Percentiles rank a stretch among this genome's conserved stretches.
phyloP scores from a whole-genome alignment of 805 yeast species.

The Kodamaea neixiangensis region DNA sequence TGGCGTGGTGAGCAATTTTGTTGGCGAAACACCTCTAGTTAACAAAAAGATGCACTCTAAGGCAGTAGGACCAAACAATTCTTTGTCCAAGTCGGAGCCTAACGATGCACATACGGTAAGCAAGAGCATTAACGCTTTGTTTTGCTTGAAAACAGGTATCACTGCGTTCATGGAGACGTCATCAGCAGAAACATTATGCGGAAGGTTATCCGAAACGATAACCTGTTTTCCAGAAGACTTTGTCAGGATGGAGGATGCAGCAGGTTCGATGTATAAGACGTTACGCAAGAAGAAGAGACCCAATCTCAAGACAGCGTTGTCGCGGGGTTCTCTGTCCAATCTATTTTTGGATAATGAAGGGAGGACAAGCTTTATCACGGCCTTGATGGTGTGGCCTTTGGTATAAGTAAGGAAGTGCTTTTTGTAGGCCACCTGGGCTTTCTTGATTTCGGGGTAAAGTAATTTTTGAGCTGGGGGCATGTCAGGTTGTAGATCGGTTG shows the following conservation, averaged over 20 bases:
- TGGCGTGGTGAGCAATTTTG: not conserved
- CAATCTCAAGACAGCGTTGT: conserved; percentile 69
- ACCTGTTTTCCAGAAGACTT: conserved; percentile 38
- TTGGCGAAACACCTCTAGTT: conserved; percentile 32
- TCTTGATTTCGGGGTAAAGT: conserved; percentile 60
- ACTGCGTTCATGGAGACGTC: conserved; percentile 69
- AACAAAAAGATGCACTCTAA: conserved; percentile 71
- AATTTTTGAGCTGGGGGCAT: conserved; percentile 58
- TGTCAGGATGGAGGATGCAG: conserved; percentile 51
- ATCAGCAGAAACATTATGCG: conserved; percentile 56
- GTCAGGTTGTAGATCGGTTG: conserved; percentile 64
- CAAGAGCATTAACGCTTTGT: conserved; percentile 71
- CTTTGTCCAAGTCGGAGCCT: conserved; percentile 61
- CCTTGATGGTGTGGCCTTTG: conserved; percentile 63
- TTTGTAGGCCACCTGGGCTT: conserved; percentile 72
- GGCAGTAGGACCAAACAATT: conserved; percentile 59
- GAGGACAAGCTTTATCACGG: conserved; percentile 67
- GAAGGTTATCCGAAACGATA: conserved; percentile 44
- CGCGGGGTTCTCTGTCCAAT: conserved; percentile 64
- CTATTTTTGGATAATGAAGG: conserved; percentile 56
- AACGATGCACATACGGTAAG: conserved; percentile 70
- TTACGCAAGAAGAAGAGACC: conserved; percentile 77
- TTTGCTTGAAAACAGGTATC: conserved; percentile 58
- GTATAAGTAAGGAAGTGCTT: conserved; percentile 58
- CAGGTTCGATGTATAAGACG: conserved; percentile 74